Conservation (phyloP, 2,329 filamentous ascomycete species). For the Colletotrichum horii region DNA sequence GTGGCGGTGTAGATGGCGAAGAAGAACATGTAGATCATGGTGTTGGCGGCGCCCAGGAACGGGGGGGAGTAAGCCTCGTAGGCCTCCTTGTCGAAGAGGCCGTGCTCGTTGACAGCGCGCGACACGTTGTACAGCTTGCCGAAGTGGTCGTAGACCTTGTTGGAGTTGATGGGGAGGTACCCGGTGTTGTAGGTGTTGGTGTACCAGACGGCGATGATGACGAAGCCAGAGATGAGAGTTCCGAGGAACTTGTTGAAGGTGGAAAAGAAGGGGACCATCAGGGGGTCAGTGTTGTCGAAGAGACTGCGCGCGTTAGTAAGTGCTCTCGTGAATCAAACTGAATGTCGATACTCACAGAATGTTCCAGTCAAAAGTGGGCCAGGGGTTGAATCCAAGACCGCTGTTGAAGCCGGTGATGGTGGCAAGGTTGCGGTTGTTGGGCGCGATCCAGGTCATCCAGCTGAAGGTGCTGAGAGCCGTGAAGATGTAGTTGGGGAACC, state of each 20-base stretch:
- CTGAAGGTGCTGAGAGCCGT: conserved; percentile 46
- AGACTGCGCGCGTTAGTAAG: background rate
- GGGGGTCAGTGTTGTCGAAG: conserved; percentile 36
- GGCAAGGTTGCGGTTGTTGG: conserved; percentile 33
- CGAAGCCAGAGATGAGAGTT: conserved; percentile 57
- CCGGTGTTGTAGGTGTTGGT: conserved; percentile 61
- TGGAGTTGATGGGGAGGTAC: conserved; percentile 59
- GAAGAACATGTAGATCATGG: conserved; percentile 60
- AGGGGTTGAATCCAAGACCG: conserved; percentile 34
- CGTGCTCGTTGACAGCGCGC: conserved; percentile 43
- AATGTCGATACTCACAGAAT: conserved; percentile 2
- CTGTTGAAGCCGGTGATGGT: conserved; percentile 32
- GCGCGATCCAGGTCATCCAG: conserved; percentile 53
- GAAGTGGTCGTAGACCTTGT: conserved; percentile 55
- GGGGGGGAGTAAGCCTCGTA: conserved; percentile 58
- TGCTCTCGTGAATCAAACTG: too few relatives aligned
- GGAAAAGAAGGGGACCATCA: conserved; percentile 60
- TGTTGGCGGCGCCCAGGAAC: conserved; percentile 53
- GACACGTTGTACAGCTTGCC: conserved; percentile 53
- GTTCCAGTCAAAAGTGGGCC: conserved; percentile 37
- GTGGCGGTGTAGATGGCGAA: conserved; percentile 60
- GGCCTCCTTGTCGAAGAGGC: conserved; percentile 48
- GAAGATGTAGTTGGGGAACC: conserved; percentile 53
- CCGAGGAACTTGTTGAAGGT: conserved; percentile 68
- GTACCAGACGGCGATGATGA: conserved; percentile 64